Evolutionary conservation across 495 filamentous ascomycete species (phyloP).

Genomic region (Articulospora tetracladia): DNA sequence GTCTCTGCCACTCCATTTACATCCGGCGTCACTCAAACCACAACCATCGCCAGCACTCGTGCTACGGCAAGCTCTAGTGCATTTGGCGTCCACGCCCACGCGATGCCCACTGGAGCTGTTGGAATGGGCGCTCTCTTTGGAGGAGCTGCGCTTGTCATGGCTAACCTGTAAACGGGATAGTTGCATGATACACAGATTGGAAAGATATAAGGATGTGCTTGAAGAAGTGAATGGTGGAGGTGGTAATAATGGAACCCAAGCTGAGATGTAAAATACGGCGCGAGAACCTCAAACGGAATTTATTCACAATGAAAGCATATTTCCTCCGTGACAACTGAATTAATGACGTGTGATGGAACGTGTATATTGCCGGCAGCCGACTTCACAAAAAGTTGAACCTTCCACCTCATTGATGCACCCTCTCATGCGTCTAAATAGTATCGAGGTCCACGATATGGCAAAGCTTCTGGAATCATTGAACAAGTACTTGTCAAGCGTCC

Average conservation of each 20-base stretch:
- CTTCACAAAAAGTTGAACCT: too few species aligned
- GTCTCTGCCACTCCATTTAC: constrained; percentile 43
- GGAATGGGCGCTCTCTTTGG: constrained; percentile 32
- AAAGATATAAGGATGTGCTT: background rate
- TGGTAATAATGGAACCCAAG: background rate
- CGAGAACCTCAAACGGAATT: too few species aligned
- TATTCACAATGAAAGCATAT: too few species aligned
- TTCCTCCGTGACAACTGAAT: too few species aligned
- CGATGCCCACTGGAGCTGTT: constrained; percentile 27
- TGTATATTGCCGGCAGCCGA: too few species aligned
- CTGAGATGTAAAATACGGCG: background rate
- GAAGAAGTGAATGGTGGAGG: background rate
- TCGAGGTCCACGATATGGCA: too few species aligned
- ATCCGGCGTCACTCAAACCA: constrained; percentile 31
- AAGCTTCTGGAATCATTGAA: too few species aligned
- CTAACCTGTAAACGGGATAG: background rate
- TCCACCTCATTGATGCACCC: too few species aligned
- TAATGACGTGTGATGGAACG: too few species aligned
- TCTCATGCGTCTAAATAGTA: too few species aligned
- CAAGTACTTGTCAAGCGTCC: too few species aligned
- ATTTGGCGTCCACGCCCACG: constrained; percentile 23
- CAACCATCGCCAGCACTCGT: constrained; percentile 22
- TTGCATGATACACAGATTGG: background rate
- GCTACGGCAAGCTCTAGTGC: constrained; percentile 29
- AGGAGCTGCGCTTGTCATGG: constrained; percentile 12